Base-by-base conservation (phyloP, 768 basidiomycete genomes). In the Hericium erinaceus region DNA sequence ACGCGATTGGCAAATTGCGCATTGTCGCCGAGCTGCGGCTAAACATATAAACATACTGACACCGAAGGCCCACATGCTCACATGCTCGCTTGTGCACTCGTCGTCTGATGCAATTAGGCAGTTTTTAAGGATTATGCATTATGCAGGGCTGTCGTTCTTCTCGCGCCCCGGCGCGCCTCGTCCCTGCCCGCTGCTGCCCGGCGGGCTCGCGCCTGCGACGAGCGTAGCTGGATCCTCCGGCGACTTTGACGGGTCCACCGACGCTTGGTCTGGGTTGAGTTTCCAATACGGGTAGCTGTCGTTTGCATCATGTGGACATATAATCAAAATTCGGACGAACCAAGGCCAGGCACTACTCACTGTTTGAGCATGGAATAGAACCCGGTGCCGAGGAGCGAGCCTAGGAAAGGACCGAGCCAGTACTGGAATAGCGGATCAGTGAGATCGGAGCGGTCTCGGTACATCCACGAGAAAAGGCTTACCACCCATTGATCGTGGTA, bases 341-440 rank as follows among this genome's bases (percentile, higher is more conserved):
- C 59, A 39, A 39, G 44, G 33, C 52, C 18, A 57, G 20, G 33
- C 55, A 33, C 39, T 8, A 70, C 73, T 61, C 60, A 77, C 76
- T 64, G 71, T 66, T 87, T 87, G 58, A 87, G 74, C 18, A 77
- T 60, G 38, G 74, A 66, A 65, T 87, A 90, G 63, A 88, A 76
- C 6, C 64, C 75, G 15, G 79, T 74, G 37, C 72, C 84, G 9
- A 89, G 73, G 10, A 89, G 66, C 5, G 83, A 76, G 33, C 88
- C 87, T 20, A 89, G 73, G 55, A 78, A 78, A 0, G 86, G 86
- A 40, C 88, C 87, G 9, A 87, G 69, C 85, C 85, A 86, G 64
- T 85, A 85, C 82, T 86, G 57, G 13, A 24, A 6, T 12, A 49
- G 48, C 24, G 26, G 22, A 55, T 48, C 0, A 57, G 58, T 59